Base-by-base conservation (phyloP, 2,329 filamentous ascomycete genomes). In the Onygena corvina region DNA sequence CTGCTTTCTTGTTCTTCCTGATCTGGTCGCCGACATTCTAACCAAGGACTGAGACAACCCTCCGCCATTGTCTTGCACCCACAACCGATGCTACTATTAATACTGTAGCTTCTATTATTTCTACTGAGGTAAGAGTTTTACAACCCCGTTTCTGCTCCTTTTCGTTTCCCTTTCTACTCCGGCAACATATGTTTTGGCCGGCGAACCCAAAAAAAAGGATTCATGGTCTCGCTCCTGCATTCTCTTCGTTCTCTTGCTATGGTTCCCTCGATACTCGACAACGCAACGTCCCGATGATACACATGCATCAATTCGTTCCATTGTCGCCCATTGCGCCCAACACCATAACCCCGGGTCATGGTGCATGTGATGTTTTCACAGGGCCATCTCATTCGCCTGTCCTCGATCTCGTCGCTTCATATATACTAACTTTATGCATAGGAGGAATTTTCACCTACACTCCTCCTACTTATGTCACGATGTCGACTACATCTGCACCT, bases 51-150 rank as follows among this genome's bases (percentile, higher is more conserved):
- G n/a, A n/a, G n/a, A n/a, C n/a, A n/a, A n/a, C n/a, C n/a, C n/a
- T n/a, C n/a, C n/a, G n/a, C n/a, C n/a, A n/a, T n/a, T n/a, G 29
- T 31, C 29, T 31, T 31, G 29, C 20, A 27, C 27, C 36, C n/a
- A 42, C 36, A 23, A 27, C 36, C 27, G 27, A 42, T 42, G 36
- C 9, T 42, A 27, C 27, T 42, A 42, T 42, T 42, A 42, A 42
- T 42, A 42, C 25, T 16, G 20, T n/a, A 20, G 36, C 20, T 23
- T 42, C 27, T 42, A 42, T 25, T 42, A 11, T 25, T 18, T 27
- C 27, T 11, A 42, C 12, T 21, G 21, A 42, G 21, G 36, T 42
- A 42, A 42, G 36, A 42, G 27, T 46, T 46, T 46, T 46, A n/a
- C n/a, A n/a, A n/a, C n/a, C n/a, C n/a, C 31, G 20, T 21, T 46